Percentiles rank a stretch among this genome's conserved stretches.
Conservation (phyloP, 805 yeast species). For the Kodamaea laetipori region DNA sequence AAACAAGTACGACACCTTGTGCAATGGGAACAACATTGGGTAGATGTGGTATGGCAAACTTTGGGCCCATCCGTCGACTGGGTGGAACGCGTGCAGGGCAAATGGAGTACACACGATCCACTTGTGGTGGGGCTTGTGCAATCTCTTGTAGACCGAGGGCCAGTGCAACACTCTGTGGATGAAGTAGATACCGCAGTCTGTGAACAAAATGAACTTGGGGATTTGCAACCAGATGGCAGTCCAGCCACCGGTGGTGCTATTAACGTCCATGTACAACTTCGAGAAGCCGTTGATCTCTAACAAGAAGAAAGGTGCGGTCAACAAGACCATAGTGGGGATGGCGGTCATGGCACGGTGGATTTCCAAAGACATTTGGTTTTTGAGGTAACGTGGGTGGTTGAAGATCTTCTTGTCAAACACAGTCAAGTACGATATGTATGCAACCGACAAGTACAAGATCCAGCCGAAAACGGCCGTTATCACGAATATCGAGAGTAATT, state of each 20-base stretch:
- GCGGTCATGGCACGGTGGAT: conserved; percentile 75
- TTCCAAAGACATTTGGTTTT: conserved; percentile 88
- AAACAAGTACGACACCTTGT: conserved; percentile 78
- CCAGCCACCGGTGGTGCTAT: conserved; percentile 69
- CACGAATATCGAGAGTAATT: conserved; percentile 62
- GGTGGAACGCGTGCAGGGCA: conserved; percentile 98
- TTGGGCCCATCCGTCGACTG: conserved; percentile 93
- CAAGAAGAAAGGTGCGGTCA: conserved; percentile 90
- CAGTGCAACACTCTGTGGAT: conserved; percentile 93
- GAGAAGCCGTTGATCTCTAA: conserved; percentile 84
- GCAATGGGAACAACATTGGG: conserved; percentile 90
- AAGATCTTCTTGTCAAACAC: conserved; percentile 87
- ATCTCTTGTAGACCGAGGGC: conserved; percentile 79
- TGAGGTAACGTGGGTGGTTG: conserved; percentile 94
- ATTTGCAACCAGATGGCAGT: conserved; percentile 64
- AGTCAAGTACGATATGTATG: conserved; percentile 72
- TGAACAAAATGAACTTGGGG: conserved; percentile 83
- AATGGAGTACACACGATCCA: conserved; percentile 99
- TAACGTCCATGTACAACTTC: conserved; percentile 65
- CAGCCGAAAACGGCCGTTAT: conserved; percentile 84
- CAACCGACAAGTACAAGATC: conserved; percentile 74
- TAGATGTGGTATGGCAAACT: conserved; percentile 90
- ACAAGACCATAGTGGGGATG: conserved; percentile 84
- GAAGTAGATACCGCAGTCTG: conserved; percentile 89
- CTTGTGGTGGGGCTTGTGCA: conserved; percentile 98